Percentiles rank a stretch among this genome's conserved stretches.
phyloP scores from a whole-genome alignment of 2,329 filamentous ascomycete genomes.

The Rhynchosporium graminicola region DNA sequence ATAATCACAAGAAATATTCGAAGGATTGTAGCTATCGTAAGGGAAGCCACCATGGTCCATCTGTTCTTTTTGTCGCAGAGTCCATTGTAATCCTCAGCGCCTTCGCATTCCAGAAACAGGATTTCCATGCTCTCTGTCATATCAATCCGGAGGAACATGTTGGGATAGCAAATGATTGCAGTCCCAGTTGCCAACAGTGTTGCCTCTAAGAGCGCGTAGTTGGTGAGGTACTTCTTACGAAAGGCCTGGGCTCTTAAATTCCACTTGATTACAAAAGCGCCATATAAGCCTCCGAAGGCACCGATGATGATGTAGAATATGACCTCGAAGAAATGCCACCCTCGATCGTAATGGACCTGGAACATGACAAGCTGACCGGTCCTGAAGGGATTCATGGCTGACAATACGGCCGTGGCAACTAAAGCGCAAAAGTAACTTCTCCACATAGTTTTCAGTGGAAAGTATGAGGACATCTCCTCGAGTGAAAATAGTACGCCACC shows the following conservation, averaged over 20 bases:
- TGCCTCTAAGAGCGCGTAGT: conserved; percentile 84
- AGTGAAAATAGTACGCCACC: conserved; percentile 95
- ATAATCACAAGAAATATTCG: conserved; percentile 86
- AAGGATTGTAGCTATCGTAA: conserved; percentile 77
- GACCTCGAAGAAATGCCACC: conserved; percentile 97
- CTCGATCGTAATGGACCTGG: conserved; percentile 90
- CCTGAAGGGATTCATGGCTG: conserved; percentile 95
- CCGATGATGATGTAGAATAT: conserved; percentile 91
- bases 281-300: conserved; percentile 91
- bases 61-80: conserved; percentile 80
- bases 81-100: conserved; percentile 82
- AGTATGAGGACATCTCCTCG: conserved; percentile 96
- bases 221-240: conserved; percentile 84
- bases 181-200: conserved; percentile 81
- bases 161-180: conserved; percentile 93
- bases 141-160: conserved; percentile 91
- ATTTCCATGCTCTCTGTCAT: conserved; percentile 99
- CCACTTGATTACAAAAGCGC: conserved; percentile 97
- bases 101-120: conserved; percentile 90
- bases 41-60: conserved; percentile 74
- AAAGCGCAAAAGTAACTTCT: conserved; percentile 96
- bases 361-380: conserved; percentile 99
- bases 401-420: conserved; percentile 88
- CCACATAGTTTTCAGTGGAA: conserved; percentile 97
- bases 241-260: conserved; percentile 90